Conservation (phyloP, 257 asterid genomes). For the Eucommia ulmoides region DNA sequence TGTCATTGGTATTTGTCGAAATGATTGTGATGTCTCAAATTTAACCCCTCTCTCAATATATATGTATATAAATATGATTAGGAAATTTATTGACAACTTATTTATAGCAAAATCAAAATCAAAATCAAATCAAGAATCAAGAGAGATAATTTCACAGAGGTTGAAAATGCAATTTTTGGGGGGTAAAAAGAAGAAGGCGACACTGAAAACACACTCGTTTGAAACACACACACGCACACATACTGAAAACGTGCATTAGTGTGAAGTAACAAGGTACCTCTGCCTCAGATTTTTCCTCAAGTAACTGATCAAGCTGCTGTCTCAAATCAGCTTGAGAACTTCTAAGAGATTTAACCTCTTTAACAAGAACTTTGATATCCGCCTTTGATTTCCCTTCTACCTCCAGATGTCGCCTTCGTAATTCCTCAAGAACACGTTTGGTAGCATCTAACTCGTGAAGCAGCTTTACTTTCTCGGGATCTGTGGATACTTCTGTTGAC, state of each 20-base stretch:
- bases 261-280: conserved; percentile 49
- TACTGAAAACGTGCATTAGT: no score
- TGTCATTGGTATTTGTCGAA: no score
- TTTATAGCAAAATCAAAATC: background rate
- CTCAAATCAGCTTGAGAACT: conserved; percentile 56
- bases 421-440: conserved; percentile 47
- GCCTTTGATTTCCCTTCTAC: conserved; percentile 69
- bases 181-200: background rate
- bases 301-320: conserved; percentile 48
- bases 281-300: conserved; percentile 35
- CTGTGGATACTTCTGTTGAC: conserved; percentile 17
- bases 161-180: background rate
- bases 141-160: background rate
- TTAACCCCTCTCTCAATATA: no score
- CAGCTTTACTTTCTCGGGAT: conserved; percentile 34
- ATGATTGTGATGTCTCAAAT: no score
- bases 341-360: conserved; percentile 89
- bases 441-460: conserved; percentile 49
- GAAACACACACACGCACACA: no score
- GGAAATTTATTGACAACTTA: no score
- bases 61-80: no score
- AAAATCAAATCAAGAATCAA: background rate
- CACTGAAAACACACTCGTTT: conserved; percentile 5
- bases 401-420: conserved; percentile 58
- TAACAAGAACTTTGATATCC: conserved; percentile 78